Base-by-base conservation (phyloP, 2,329 filamentous ascomycete genomes). In the Talaromyces pinophilus region DNA sequence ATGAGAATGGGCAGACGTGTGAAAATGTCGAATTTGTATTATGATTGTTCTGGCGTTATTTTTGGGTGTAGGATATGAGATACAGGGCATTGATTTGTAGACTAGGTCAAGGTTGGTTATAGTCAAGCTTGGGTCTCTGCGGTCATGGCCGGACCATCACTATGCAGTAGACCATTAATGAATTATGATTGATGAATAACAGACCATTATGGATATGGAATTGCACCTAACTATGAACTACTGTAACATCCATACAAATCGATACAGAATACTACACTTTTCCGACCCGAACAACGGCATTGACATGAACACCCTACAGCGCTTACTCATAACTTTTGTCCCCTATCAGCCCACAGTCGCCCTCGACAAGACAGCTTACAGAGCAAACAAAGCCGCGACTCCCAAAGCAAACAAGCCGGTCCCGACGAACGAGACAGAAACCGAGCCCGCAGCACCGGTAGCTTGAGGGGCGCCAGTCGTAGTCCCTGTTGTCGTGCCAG, bases 401-500 rank as follows among this genome's bases (percentile, higher is more conserved):
- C 48, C 62, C 11, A 46, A 22, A 25, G 52, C 62, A 57, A 57
- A 38, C 38, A 33, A 15, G 1, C 25, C 62, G 10, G 46, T 46
- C 17, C 50, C 50, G 7, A 57, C 10, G 4, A 54, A 30, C 7
- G 62, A 25, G 15, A 42, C 62, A 25, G 35, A 55, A n/a, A 42
- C 19, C 8, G 35, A 35, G 13, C 11, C 28, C 30, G 52, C 55
- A 40, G 52, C 52, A 57, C 55, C 55, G 13, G 63, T 50, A 2
- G 52, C 17, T 11, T n/a, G 35, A 38, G 63, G 25, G 2, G 1
- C 54, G 11, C 54, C 10, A 68, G 66, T 63, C 61, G 68, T 63
- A 35, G 62, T 69, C 40, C 65, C 67, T 61, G 67, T 68, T 11
- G 70, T 69, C 59, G 69, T 69, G 40, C 71, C 50, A 30, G 71